These are phyloP conservation scores for Trichoderma erinaceum DNA, from an alignment of 495 filamentous ascomycete species.

Conservation along the genomic window DNA sequence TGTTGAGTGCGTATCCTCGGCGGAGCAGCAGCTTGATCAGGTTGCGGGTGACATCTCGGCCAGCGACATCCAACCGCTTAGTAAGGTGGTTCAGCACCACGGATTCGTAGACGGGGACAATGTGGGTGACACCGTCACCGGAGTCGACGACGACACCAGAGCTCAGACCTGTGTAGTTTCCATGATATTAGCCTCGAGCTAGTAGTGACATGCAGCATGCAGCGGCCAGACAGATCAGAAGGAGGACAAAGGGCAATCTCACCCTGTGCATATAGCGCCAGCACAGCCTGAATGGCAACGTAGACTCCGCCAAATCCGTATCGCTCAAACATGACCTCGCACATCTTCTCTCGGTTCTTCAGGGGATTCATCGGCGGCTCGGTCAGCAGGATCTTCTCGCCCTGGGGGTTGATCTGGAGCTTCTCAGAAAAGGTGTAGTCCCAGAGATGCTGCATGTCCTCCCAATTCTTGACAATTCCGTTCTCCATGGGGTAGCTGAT, in stretches of 20 bases:
- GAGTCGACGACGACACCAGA: slow-evolving; percentile 97
- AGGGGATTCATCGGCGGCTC: slow-evolving; percentile 98
- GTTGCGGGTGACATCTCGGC: slow-evolving; percentile 94
- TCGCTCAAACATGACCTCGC: slow-evolving; percentile 95
- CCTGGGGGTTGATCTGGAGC: slow-evolving; percentile 84
- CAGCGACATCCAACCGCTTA: slow-evolving; percentile 85
- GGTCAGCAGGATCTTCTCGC: slow-evolving; percentile 95
- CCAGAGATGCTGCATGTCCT: slow-evolving; percentile 99
- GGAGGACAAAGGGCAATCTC: slow-evolving; percentile 20
- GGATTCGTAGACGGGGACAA: slow-evolving; percentile 96
- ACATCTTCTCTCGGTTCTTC: slow-evolving; percentile 94
- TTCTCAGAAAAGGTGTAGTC: slow-evolving; percentile 98
- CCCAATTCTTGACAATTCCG: slow-evolving; percentile 98
- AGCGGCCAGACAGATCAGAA: background rate
- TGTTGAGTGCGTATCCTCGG: slow-evolving; percentile 93
- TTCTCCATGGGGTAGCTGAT: slow-evolving; percentile 99
- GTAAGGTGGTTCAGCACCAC: slow-evolving; percentile 97
- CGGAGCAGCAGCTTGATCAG: slow-evolving; percentile 92
- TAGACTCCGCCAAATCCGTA: slow-evolving; percentile 97
- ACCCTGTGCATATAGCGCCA: slow-evolving; percentile 97
- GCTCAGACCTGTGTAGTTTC: slow-evolving; percentile 59
- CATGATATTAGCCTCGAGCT: background rate
- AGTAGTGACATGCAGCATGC: background rate
- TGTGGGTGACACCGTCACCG: slow-evolving; percentile 95
- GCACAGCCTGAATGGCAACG: slow-evolving; percentile 95